phyloP scores from a whole-genome alignment of 768 basidiomycete genomes.

The Agrocybe praecox region DNA sequence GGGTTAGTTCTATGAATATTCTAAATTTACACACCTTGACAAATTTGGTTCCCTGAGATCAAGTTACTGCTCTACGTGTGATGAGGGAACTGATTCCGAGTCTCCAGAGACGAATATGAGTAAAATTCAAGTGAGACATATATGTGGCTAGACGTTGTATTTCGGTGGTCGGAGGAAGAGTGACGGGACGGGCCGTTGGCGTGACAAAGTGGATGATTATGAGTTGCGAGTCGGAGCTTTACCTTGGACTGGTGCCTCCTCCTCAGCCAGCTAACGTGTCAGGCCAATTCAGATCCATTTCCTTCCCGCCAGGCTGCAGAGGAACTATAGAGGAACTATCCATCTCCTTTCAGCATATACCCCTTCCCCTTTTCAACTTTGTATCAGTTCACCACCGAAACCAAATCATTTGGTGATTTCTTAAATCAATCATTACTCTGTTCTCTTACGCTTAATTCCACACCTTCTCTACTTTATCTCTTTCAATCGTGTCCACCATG shows the following conservation, averaged over 20 bases:
- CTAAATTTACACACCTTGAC: too few relatives aligned
- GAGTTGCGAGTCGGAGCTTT: conserved; percentile 8
- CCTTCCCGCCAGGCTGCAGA: conserved; percentile 26
- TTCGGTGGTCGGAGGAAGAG: conserved; percentile 1
- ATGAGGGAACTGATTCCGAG: too few relatives aligned
- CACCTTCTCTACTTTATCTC: conserved; percentile 20
- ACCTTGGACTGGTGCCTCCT: conserved; percentile 24
- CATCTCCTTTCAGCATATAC: conserved; percentile 37
- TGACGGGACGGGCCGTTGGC: conserved; percentile 9
- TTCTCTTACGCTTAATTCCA: conserved; percentile 21
- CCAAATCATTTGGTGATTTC: conserved; percentile 55
- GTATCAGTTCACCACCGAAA: conserved; percentile 40
- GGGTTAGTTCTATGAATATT: too few relatives aligned
- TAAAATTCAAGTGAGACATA: too few relatives aligned
- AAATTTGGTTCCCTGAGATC: too few relatives aligned
- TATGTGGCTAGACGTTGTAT: too few relatives aligned
- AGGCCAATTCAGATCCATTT: conserved; percentile 16
- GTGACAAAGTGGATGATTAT: conserved; percentile 17
- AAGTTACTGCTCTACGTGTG: too few relatives aligned
- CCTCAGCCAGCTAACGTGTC: conserved; percentile 16
- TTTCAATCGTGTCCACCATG: conserved; percentile 28
- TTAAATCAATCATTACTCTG: conserved; percentile 27
- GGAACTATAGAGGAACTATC: conserved; percentile 52
- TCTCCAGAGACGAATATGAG: too few relatives aligned
- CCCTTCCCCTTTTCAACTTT: conserved; percentile 21